phyloP scores from a whole-genome alignment of 805 yeast genomes.

The Priceomyces carsonii region DNA sequence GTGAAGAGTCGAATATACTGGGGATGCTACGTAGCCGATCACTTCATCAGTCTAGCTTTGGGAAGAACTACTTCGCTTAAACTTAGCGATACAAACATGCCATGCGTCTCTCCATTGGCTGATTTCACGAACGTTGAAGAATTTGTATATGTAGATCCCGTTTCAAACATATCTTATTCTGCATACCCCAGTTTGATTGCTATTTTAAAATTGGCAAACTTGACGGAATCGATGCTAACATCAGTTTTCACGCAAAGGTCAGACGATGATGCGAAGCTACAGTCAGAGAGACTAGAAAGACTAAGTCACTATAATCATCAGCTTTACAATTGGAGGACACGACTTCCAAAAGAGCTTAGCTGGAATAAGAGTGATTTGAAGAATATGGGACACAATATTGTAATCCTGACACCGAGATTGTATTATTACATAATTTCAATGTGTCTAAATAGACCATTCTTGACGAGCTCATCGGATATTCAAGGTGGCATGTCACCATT shows the following conservation, averaged over 20 bases:
- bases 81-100: slow-evolving; percentile 10
- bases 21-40: slow-evolving; percentile 14
- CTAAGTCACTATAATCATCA: slow-evolving; percentile 7
- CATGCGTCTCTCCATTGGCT: slow-evolving; percentile 11
- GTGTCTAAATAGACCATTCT: slow-evolving; percentile 12
- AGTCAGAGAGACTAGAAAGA: slow-evolving; percentile 6
- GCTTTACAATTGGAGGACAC: slow-evolving; percentile 8
- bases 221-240: slow-evolving; percentile 10
- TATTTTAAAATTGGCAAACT: slow-evolving; percentile 6
- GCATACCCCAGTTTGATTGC: slow-evolving; percentile 11
- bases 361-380: slow-evolving; percentile 11
- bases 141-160: slow-evolving; percentile 9
- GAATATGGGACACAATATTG: slow-evolving; percentile 9
- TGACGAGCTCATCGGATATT: slow-evolving; percentile 7
- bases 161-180: slow-evolving; percentile 8
- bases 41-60: slow-evolving; percentile 11
- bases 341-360: slow-evolving; percentile 6
- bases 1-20: slow-evolving; percentile 13
- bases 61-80: slow-evolving; percentile 11
- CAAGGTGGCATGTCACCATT: slow-evolving; percentile 7
- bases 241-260: slow-evolving; percentile 7
- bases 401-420: slow-evolving; percentile 10
- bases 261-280: not conserved
- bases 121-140: slow-evolving; percentile 13
- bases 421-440: slow-evolving; percentile 10